Evolutionary conservation across 805 yeast genomes (phyloP), one percentile per base, ranked within the genome.

Genomic region (Saturnispora bothae): DNA sequence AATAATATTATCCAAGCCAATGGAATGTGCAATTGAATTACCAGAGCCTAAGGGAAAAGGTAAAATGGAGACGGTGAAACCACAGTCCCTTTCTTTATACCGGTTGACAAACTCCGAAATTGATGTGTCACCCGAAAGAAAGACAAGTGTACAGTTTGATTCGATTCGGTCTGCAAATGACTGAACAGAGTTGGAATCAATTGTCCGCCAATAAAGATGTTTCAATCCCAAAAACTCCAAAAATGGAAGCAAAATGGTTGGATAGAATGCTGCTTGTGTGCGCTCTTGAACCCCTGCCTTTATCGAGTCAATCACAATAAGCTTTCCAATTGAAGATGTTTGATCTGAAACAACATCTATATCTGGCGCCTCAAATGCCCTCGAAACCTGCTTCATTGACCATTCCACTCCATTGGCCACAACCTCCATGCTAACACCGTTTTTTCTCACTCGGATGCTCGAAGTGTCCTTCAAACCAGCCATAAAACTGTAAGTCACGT

Each of bases 91-190:
- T 19, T 14, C 10, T 30, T 29, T 18, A 14, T 13, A 28, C 4
- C 16, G 25, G 52, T 86, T 86, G 39, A 84, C 48, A 36, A 88
- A 73, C 54, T 88, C 96, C 35, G 71, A 74, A 4, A 84, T 61
- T 1, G 94, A 77, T 1, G 96, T 86, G 52, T 88, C 96, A 2
- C 96, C 96, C 28, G 94, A 80, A 7, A 88, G 56, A 26, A 86
- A 60, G 1, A 43, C 33, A 8, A 41, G 25, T 0, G 47, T 37
- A 0, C 36, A 26, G n/a, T 51, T 46, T 5, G 4, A 2, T 9
- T 14, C 14, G 3, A 36, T 23, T 3, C 29, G 14, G n/a, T 36
- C 26, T 3, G 44, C 49, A 43, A 64, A 58, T n/a, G 63, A 52
- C 2, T 48, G 34, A 5, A 76, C 65, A 1, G 71, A 57, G n/a